Evolutionary conservation across 176 grass and related monocot genomes (phyloP).

Genomic region (Triticum turgidum): DNA sequence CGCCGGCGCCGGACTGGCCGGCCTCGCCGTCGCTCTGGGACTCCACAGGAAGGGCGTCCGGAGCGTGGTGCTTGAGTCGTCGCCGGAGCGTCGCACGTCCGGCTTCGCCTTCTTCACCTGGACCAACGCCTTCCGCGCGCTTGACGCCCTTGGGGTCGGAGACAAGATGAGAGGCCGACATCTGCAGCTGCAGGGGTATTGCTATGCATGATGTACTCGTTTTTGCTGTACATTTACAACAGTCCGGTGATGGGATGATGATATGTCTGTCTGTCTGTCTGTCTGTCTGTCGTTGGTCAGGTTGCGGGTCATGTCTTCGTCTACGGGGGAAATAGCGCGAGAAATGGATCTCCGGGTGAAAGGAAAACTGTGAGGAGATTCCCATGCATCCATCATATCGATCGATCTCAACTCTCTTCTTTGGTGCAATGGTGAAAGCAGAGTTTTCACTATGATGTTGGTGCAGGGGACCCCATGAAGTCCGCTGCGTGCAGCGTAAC

Average conservation of each 20-base stretch:
- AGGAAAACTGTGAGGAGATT: neutral
- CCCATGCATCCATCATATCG: neutral
- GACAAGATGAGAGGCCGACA: constrained; percentile 45
- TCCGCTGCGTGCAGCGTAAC: constrained; percentile 3
- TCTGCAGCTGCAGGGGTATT: neutral
- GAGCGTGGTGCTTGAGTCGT: constrained; percentile 61
- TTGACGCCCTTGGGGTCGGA: constrained; percentile 53
- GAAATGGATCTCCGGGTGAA: constrained; percentile 1
- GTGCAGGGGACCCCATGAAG: neutral
- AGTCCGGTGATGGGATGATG: neutral
- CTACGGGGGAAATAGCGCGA: neutral
- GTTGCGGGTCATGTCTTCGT: neutral
- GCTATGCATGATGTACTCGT: no score
- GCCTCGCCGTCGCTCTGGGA: constrained; percentile 3
- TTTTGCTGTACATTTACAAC: neutral
- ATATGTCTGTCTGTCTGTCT: neutral
- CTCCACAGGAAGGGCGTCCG: constrained; percentile 42
- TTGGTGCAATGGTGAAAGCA: neutral
- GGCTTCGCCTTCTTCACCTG: constrained; percentile 43
- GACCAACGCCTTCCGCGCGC: constrained; percentile 53
- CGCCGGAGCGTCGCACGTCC: constrained; percentile 28
- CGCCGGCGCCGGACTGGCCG: neutral
- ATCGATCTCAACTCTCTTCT: neutral
- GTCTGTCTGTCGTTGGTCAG: neutral
- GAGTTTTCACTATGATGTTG: neutral